phyloP scores from a whole-genome alignment of 225 moss, liverwort and hornwort species.

The Straminergon stramineum region DNA sequence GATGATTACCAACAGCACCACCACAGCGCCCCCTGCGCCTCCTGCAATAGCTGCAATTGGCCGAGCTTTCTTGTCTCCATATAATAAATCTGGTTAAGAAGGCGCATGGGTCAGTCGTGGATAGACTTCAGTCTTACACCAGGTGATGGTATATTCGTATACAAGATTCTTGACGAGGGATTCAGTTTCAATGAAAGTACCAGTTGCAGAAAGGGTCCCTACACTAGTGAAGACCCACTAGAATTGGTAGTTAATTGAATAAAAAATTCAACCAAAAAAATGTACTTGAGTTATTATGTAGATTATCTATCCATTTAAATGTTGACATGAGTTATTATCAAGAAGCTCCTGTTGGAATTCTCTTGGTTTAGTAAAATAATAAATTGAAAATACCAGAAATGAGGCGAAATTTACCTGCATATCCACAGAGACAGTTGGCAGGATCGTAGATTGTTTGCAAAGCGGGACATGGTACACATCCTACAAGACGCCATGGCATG shows the following conservation, averaged over 20 bases:
- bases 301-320: background rate
- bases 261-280: no score
- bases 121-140: background rate
- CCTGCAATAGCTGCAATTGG: constrained; percentile 24
- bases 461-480: constrained; percentile 20
- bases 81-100: background rate
- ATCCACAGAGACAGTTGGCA: constrained; percentile 14
- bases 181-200: background rate
- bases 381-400: background rate
- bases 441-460: background rate
- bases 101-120: background rate
- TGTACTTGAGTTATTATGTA: background rate
- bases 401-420: background rate
- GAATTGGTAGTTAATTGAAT: background rate
- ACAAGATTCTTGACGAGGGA: background rate
- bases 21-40: background rate
- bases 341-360: background rate
- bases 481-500: background rate
- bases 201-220: background rate
- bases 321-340: background rate
- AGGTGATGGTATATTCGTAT: background rate
- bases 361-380: background rate
- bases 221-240: background rate
- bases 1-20: background rate
- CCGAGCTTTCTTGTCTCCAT: background rate